Base-by-base conservation (phyloP, 176 grass and related monocot genomes). In the Lolium perenne region DNA sequence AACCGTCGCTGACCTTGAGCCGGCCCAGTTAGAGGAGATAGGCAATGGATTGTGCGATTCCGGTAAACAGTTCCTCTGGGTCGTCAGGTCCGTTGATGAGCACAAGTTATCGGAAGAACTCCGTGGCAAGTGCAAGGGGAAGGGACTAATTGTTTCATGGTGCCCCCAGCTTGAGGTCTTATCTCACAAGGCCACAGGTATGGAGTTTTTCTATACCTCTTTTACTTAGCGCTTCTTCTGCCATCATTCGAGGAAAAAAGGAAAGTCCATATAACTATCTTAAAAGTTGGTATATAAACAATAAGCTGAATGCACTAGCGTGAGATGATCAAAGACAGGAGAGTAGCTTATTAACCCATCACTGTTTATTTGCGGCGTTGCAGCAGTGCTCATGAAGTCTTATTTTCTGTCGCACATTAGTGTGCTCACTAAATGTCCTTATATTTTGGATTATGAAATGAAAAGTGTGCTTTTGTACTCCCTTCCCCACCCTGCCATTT, bases 151-250 rank as follows among this genome's bases (percentile, higher is more conserved):
- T 75, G 46, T 75, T 75, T 32, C 23, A 0, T 75, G 72, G 14
- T 75, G 72, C 1, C 72, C 72, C 23, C 48, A 75, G 23, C 22
- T 53, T 18, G 72, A 75, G 23, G 72, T 75, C 23, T 75, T 53
- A 18, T 51, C 72, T 51, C 72, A 75, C 47, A 32, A 75, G 72
- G 47, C 48, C 48, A 53, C 14, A 29, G 46, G 48, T 75, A 53
- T 69, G 64, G 8, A 67, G 38, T 38, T 29, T 3, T 3, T 2
- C 0, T 0, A 0, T 74, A 16, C 21, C 6, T 26, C 12, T 50
- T 50, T 29, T 51, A 51, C 22, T 51, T 29, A 29, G 2, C 47
- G 10, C 13, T 29, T n/a, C 46, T 26, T 17, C 2, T 50, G 22
- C 3, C 13, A 51, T 74, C 51, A 22, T 15, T 74, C 23, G 13